phyloP scores from a whole-genome alignment of 164 flowering plant genomes.

The Umbilicus rupestris region DNA sequence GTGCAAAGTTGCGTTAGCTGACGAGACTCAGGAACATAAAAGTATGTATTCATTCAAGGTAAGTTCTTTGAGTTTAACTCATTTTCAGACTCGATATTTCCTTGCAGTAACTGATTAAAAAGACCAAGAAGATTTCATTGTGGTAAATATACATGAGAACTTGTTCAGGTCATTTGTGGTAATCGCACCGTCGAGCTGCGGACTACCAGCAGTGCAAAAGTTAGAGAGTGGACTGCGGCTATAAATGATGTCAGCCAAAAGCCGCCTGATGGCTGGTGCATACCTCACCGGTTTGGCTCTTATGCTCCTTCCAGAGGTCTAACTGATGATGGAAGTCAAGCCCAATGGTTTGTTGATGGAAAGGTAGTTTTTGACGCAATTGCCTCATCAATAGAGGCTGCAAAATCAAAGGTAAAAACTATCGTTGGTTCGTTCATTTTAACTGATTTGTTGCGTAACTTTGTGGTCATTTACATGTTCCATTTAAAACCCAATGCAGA shows the following conservation, averaged over 20 bases:
- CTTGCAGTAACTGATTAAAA: too few species aligned
- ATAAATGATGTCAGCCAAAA: constrained; percentile 74
- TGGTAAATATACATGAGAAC: not conserved
- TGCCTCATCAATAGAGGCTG: constrained; percentile 73
- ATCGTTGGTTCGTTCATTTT: constrained; percentile 4
- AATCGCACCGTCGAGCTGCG: constrained; percentile 53
- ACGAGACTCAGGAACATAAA: constrained; percentile 65
- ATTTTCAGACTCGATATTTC: not conserved
- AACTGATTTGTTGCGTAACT: not conserved
- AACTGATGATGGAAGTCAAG: constrained; percentile 76
- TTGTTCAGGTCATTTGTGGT: constrained; percentile 64
- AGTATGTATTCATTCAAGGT: constrained; percentile 77
- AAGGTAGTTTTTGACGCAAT: constrained; percentile 85
- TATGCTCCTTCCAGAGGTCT: constrained; percentile 92
- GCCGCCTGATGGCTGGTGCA: constrained; percentile 89
- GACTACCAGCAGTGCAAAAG: constrained; percentile 45
- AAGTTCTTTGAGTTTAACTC: constrained; percentile 11
- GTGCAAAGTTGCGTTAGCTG: constrained; percentile 46
- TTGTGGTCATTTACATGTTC: not conserved
- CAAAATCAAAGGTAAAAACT: constrained; percentile 75
- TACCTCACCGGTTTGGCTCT: constrained; percentile 87
- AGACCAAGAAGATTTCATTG: not conserved
- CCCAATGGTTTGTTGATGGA: constrained; percentile 98
- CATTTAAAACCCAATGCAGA: constrained; percentile 38
- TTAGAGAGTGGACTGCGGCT: constrained; percentile 74